Percentiles rank a stretch among this genome's conserved stretches.
phyloP scores from a whole-genome alignment of 768 basidiomycete genomes.

The Lentinula sp. region DNA sequence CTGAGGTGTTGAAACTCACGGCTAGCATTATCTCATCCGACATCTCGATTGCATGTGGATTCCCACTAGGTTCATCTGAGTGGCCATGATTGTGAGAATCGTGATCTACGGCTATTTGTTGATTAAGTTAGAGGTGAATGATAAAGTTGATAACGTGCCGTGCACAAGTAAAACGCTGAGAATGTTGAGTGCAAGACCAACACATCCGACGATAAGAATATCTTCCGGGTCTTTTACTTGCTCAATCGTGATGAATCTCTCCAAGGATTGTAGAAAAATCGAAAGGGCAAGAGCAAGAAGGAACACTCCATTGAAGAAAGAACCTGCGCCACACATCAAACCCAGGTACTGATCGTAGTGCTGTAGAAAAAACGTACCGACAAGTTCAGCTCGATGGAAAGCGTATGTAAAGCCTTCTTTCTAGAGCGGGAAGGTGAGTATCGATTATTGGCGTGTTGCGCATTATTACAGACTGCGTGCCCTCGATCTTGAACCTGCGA shows the following conservation, averaged over 20 bases:
- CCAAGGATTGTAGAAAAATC: slow-evolving; percentile 47
- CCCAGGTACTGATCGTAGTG: neutral
- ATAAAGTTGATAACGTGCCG: slow-evolving; percentile 13
- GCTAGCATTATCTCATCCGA: slow-evolving; percentile 3
- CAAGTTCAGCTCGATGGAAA: slow-evolving; percentile 49
- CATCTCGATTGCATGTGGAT: neutral
- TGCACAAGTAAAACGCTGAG: slow-evolving; percentile 44
- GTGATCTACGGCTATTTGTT: slow-evolving; percentile 15
- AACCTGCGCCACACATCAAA: slow-evolving; percentile 25
- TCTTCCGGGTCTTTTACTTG: neutral
- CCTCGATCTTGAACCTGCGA: slow-evolving; percentile 37
- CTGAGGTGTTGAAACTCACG: neutral
- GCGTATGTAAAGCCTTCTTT: slow-evolving; percentile 48
- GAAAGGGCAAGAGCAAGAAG: slow-evolving; percentile 47
- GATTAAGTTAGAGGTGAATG: neutral
- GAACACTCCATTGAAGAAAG: slow-evolving; percentile 51
- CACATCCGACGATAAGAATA: slow-evolving; percentile 36
- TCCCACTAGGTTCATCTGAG: slow-evolving; percentile 15
- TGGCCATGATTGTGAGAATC: slow-evolving; percentile 37
- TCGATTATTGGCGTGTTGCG: neutral
- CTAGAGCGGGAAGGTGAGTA: slow-evolving; percentile 17
- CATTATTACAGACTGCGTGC: slow-evolving; percentile 25
- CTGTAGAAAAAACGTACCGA: slow-evolving; percentile 29
- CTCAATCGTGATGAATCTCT: slow-evolving; percentile 46
- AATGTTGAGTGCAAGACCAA: slow-evolving; percentile 43